A percentile compares a stretch with the other conserved stretches of the same genome.
These are phyloP conservation scores for Agrocybe pediades DNA, from an alignment of 768 basidiomycete species.

Conservation along the genomic window DNA sequence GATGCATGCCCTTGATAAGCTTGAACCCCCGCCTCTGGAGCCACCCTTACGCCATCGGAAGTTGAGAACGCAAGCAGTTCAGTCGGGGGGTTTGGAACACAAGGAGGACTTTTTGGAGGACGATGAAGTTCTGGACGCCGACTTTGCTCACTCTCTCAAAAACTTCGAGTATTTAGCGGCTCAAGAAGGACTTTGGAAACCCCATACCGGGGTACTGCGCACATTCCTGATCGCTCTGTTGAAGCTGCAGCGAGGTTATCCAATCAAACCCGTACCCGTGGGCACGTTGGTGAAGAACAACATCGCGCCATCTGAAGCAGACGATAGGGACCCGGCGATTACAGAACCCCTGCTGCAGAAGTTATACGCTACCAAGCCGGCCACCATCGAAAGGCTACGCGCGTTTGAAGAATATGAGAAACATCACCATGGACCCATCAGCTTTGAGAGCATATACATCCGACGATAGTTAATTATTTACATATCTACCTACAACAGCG, in stretches of 20 bases:
- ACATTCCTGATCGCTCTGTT: slow-evolving; percentile 47
- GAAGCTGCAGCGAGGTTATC: slow-evolving; percentile 51
- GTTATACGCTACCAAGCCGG: slow-evolving; percentile 54
- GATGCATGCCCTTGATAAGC: neutral
- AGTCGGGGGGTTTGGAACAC: neutral
- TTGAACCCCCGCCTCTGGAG: slow-evolving; percentile 1
- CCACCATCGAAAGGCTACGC: slow-evolving; percentile 34
- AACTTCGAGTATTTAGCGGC: slow-evolving; percentile 66
- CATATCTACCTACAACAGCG: slow-evolving; percentile 11
- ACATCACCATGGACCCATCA: slow-evolving; percentile 23
- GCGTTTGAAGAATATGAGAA: slow-evolving; percentile 33
- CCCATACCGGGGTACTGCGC: slow-evolving; percentile 52
- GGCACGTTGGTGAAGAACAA: slow-evolving; percentile 24
- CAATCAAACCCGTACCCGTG: slow-evolving; percentile 42
- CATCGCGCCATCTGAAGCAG: slow-evolving; percentile 15
- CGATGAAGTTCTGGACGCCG: slow-evolving; percentile 12
- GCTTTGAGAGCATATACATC: slow-evolving; percentile 31
- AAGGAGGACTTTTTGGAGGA: slow-evolving; percentile 16
- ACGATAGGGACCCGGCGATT: slow-evolving; percentile 12
- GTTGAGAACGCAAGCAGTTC: neutral
- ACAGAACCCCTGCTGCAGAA: slow-evolving; percentile 37
- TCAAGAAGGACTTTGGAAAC: slow-evolving; percentile 64
- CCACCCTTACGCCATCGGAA: slow-evolving; percentile 3
- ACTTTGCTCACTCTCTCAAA: slow-evolving; percentile 37
- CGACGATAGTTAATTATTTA: slow-evolving; percentile 23